Conservation (phyloP, 2,329 filamentous ascomycete genomes). For the Chalaropsis ovoidea region DNA sequence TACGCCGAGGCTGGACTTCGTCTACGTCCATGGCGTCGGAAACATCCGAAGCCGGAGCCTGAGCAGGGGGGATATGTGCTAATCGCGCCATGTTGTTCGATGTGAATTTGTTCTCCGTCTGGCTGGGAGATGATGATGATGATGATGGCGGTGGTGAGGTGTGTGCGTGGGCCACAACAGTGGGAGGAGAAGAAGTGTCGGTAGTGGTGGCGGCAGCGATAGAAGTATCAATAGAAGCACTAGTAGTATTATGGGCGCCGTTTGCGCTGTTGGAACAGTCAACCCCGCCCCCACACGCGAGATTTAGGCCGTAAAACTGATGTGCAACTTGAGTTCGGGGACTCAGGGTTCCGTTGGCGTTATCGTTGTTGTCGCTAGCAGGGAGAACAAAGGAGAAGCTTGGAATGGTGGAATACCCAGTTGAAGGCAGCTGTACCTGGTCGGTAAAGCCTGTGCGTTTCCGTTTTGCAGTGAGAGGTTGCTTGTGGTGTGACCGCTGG, state of each 20-base stretch:
- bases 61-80: constrained; percentile 15
- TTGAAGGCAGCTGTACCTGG: constrained; percentile 18
- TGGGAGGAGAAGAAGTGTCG: not conserved
- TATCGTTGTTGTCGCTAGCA: constrained; percentile 12
- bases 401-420: constrained; percentile 14
- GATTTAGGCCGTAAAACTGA: constrained; percentile 20
- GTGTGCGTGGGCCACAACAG: not conserved
- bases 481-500: constrained; percentile 5
- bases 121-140: not conserved
- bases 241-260: not conserved
- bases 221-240: not conserved
- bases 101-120: not conserved
- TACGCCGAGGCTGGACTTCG: constrained; percentile 12
- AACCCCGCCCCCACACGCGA: constrained; percentile 17
- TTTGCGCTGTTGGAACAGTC: not conserved
- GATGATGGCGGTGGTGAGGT: not conserved
- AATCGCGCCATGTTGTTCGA: constrained; percentile 21
- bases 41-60: not conserved
- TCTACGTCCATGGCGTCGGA: constrained; percentile 22
- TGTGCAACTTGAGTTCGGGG: constrained; percentile 22
- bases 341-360: constrained; percentile 15
- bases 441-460: constrained; percentile 17
- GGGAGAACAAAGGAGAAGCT: constrained; percentile 20
- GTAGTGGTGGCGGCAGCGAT: not conserved
- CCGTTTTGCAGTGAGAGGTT: constrained; percentile 8